Evolutionary conservation across 345 rosid genomes (phyloP), one percentile per base, ranked within the genome.

Genomic region (Pugionium cornutum): DNA sequence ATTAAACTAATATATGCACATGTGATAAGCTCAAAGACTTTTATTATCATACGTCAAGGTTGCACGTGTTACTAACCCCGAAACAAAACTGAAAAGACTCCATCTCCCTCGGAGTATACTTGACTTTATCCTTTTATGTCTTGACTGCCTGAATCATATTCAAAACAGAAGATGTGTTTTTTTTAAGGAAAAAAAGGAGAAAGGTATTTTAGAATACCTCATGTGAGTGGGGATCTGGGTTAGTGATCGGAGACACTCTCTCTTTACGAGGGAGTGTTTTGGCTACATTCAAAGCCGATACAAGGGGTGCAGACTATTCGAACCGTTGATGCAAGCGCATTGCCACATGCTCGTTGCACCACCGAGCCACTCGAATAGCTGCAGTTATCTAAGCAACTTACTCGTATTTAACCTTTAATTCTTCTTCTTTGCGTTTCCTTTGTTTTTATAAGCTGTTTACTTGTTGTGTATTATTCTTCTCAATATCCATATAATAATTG

Each of bases 121-220:
- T 18, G 18, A 18, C 18, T 18, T 18, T 18, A 18, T 18, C 18
- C 18, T 18, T 18, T 18, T 18, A 18, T 18, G 18, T 18, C 18
- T 18, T 18, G 18, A 18, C 18, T 18, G 18, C 18, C 18, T 18
- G 18, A 18, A 18, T 18, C 18, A 18, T 0, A 18, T 18, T 18
- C 18, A 18, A 18, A 18, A 18, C 18, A 18, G 18, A 18, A 18
- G 18, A 18, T 18, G 18, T 18, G 18, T 18, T 18, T 18, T 18
- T 18, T 18, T 18, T 18, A 0, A 18, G 0, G 18, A 0, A 40
- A 46, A 45, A 45, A 18, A 5, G 2, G 50, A 2, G 28, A 6
- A 46, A 46, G 28, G 66, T 47, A 62, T 62, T 62, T 47, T 47
- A 34, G 66, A 34, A 61, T 46, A 61, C 66, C 66, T 62, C 6